Evolutionary conservation across 2,329 filamentous ascomycete species (phyloP), one percentile per base, ranked within the genome.

Genomic region (Tolypocladium album): DNA sequence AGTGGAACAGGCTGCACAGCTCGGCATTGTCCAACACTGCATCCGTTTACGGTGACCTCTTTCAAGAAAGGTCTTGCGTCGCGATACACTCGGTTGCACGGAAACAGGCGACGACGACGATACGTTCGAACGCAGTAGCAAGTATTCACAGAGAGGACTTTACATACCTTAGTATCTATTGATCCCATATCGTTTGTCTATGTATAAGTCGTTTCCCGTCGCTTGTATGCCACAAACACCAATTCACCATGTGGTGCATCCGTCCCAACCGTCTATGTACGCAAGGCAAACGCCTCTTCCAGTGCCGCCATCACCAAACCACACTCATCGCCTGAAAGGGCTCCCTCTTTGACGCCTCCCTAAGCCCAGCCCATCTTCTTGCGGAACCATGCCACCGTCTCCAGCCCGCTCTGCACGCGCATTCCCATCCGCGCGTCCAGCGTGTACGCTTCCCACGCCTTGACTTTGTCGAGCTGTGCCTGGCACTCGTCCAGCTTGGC

Each of bases 341-440:
- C 9, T 22, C 8, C 42, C 22, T 24, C 43, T 15, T 5, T 22
- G 43, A 4, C 43, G 4, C 4, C 11, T 50, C 45, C 24, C 24
- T 50, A 50, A 27, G 22, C 36, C 64, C 72, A 77, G 6, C 68
- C 70, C 69, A 76, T 77, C 69, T 77, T 79, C 61, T 64, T 72
- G 58, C 70, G 69, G 58, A 80, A 77, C 83, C 83, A 85, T 52
- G 73, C 78, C 57, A 91, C 69, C 20, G 86, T 90, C 67, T 88
- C 83, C 66, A 87, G 73, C 1, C 83, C 88, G 5, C 86, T 88
- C 67, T 87, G 85, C 59, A 90, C 82, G 61, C 88, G 85, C 80
- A 92, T 82, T 3, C 88, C 88, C 57, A 92, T 81, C 65, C 89
- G 80, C 22, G 86, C 85, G 73, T 95, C 90, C 57, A 94, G 77